phyloP scores from a whole-genome alignment of 139 green algal species.

The Coccomyxa sp. region DNA sequence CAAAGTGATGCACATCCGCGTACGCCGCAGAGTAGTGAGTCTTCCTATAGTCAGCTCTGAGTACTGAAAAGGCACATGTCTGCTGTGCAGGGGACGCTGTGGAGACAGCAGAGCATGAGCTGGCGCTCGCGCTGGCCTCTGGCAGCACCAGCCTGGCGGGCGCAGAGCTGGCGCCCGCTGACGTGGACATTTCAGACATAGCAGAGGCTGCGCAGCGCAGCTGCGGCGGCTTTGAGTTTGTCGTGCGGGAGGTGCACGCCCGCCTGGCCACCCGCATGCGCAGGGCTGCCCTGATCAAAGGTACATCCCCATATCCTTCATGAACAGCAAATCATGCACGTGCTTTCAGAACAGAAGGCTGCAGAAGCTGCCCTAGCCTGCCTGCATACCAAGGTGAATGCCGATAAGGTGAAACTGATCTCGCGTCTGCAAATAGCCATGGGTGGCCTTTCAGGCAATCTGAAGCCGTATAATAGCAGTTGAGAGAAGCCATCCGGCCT shows the following conservation, averaged over 20 bases:
- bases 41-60: neutral
- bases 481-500: too few relatives aligned
- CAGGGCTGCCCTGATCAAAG: conserved; percentile 11
- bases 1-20: conserved; percentile 9
- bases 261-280: conserved; percentile 12
- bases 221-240: neutral
- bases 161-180: conserved; percentile 15
- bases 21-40: neutral
- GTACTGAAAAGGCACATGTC: neutral
- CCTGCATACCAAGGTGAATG: too few relatives aligned
- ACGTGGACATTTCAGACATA: conserved; percentile 25
- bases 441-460: too few relatives aligned
- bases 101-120: neutral
- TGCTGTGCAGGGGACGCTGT: neutral
- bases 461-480: too few relatives aligned
- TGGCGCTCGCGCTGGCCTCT: neutral
- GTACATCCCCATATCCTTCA: neutral
- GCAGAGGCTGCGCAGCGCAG: conserved; percentile 3
- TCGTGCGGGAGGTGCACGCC: conserved; percentile 32
- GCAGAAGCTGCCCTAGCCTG: too few relatives aligned
- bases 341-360: too few relatives aligned
- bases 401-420: too few relatives aligned
- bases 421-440: too few relatives aligned
- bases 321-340: too few relatives aligned
- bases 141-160: neutral